Conservation (phyloP, 2,329 filamentous ascomycete genomes). For the Botrytis sinoallii region DNA sequence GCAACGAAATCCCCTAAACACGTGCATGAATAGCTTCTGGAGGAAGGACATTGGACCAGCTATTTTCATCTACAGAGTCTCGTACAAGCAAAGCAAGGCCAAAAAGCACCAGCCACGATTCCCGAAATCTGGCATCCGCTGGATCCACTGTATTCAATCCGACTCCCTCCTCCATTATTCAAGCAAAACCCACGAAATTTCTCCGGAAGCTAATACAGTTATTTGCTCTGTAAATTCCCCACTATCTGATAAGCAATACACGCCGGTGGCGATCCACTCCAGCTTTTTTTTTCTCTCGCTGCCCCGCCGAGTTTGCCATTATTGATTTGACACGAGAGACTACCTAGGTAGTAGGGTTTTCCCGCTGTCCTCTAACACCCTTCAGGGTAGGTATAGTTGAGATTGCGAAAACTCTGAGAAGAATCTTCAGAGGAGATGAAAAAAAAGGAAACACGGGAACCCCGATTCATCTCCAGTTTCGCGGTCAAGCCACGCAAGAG, state of each 20-base stretch:
- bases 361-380: neutral
- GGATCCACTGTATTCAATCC: neutral
- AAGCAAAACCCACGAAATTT: constrained; percentile 15
- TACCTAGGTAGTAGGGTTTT: neutral
- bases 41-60: neutral
- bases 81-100: too few relatives aligned
- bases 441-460: neutral
- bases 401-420: neutral
- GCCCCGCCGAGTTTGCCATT: neutral
- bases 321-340: constrained; percentile 4
- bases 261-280: constrained; percentile 14
- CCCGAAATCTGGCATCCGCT: neutral
- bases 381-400: neutral
- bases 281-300: constrained; percentile 2
- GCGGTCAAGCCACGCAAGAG: constrained; percentile 9
- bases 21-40: constrained; percentile 4
- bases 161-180: neutral
- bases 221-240: neutral
- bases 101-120: constrained; percentile 14
- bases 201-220: constrained; percentile 9
- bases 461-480: neutral
- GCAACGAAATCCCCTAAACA: constrained; percentile 10
- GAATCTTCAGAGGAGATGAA: neutral
- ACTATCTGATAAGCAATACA: constrained; percentile 18
- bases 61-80: neutral